phyloP scores from a whole-genome alignment of 257 asterid genomes.

The Petunia axillaris region DNA sequence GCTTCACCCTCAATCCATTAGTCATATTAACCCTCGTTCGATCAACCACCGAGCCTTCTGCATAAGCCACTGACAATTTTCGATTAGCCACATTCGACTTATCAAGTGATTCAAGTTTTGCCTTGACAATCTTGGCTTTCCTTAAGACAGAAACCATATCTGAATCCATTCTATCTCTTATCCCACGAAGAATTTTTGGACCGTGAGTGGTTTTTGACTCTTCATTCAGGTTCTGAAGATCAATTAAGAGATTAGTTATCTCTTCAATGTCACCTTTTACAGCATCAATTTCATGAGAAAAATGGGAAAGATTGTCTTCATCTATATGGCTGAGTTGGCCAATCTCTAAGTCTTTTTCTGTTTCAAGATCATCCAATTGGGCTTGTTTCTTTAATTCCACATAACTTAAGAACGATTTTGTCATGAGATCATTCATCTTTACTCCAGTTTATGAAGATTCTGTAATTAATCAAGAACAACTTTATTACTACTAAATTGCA shows the following conservation, averaged over 20 bases:
- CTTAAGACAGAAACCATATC: constrained; percentile 70
- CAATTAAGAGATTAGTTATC: constrained; percentile 64
- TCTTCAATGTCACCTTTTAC: constrained; percentile 58
- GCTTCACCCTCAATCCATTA: constrained; percentile 61
- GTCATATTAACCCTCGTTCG: constrained; percentile 68
- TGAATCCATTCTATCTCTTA: constrained; percentile 79
- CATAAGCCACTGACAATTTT: constrained; percentile 37
- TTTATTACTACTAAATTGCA: neutral
- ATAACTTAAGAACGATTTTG: constrained; percentile 70
- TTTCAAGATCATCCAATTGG: constrained; percentile 53
- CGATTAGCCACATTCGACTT: constrained; percentile 55
- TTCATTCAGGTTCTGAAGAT: constrained; percentile 64
- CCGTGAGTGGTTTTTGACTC: constrained; percentile 67
- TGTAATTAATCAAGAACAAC: constrained; percentile 33
- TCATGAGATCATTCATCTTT: constrained; percentile 90
- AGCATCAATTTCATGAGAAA: constrained; percentile 64
- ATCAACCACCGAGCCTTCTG: constrained; percentile 69
- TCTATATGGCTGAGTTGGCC: constrained; percentile 48
- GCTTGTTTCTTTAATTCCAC: constrained; percentile 80
- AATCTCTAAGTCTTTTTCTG: constrained; percentile 57
- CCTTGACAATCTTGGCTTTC: constrained; percentile 63
- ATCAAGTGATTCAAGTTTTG: constrained; percentile 62
- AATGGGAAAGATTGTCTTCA: constrained; percentile 53
- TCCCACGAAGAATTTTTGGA: constrained; percentile 72
- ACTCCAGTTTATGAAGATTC: constrained; percentile 18